These are phyloP conservation scores for Dimocarpus longan DNA, from an alignment of 345 rosid species.

Conservation along the genomic window DNA sequence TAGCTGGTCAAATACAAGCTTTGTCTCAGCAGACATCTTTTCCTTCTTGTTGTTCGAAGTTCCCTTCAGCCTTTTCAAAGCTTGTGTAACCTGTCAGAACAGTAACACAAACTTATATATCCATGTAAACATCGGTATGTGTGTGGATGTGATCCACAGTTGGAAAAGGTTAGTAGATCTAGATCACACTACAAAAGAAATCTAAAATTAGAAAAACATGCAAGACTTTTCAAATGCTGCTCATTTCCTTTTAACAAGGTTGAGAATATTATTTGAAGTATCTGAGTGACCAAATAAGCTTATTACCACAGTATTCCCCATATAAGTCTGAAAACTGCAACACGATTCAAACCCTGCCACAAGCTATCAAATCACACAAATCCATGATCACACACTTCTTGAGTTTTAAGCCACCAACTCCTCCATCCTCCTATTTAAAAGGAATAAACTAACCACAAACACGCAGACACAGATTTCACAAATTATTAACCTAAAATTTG, in stretches of 20 bases:
- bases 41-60: conserved; percentile 66
- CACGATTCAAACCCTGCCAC: neutral
- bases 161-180: neutral
- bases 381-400: neutral
- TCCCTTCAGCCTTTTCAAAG: conserved; percentile 91
- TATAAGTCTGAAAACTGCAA: neutral
- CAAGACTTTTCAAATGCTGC: neutral
- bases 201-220: neutral
- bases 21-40: conserved; percentile 82
- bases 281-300: neutral
- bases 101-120: conserved; percentile 16
- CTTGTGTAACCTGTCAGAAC: conserved; percentile 71
- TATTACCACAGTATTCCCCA: neutral
- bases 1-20: conserved; percentile 86
- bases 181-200: neutral
- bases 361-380: neutral
- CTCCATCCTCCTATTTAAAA: neutral
- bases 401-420: neutral
- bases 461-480: neutral
- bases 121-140: neutral
- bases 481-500: neutral
- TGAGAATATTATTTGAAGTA: neutral
- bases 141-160: neutral
- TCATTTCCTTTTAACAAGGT: neutral
- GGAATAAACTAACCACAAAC: neutral